Evolutionary conservation across 768 basidiomycete genomes (phyloP).

Genomic region (Pulveroboletus sp.): DNA sequence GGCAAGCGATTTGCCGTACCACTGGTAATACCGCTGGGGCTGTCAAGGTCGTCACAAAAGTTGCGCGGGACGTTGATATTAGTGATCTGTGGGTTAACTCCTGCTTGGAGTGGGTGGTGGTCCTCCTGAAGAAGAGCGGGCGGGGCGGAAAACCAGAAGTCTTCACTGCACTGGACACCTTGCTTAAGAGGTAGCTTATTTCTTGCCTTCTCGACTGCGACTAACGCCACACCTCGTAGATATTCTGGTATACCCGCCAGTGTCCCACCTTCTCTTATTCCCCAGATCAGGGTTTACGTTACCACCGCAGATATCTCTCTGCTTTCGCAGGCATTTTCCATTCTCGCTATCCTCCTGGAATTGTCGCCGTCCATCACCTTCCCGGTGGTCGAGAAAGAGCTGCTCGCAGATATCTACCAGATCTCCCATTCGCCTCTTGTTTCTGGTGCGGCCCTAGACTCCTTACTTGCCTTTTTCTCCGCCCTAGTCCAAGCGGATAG

Average conservation of each 20-base stretch:
- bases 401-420: constrained; percentile 61
- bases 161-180: constrained; percentile 71
- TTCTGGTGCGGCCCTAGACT: constrained; percentile 74
- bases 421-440: constrained; percentile 80
- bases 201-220: not conserved
- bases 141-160: constrained; percentile 75
- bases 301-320: constrained; percentile 74
- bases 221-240: constrained; percentile 27
- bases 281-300: constrained; percentile 75
- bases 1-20: constrained; percentile 74
- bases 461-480: constrained; percentile 77
- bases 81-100: constrained; percentile 79
- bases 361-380: constrained; percentile 65
- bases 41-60: constrained; percentile 78
- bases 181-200: constrained; percentile 58
- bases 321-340: constrained; percentile 67
- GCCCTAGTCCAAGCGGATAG: constrained; percentile 81
- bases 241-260: constrained; percentile 52
- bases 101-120: constrained; percentile 74
- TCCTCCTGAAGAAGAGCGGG: constrained; percentile 75
- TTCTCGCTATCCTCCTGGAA: constrained; percentile 67
- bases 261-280: constrained; percentile 61
- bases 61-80: constrained; percentile 72
- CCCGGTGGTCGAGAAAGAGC: constrained; percentile 71
- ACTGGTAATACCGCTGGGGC: constrained; percentile 72